These are phyloP conservation scores for Urostyla sp. DNA, from an alignment of 73 alveolate genomes.

Conservation along the genomic window DNA sequence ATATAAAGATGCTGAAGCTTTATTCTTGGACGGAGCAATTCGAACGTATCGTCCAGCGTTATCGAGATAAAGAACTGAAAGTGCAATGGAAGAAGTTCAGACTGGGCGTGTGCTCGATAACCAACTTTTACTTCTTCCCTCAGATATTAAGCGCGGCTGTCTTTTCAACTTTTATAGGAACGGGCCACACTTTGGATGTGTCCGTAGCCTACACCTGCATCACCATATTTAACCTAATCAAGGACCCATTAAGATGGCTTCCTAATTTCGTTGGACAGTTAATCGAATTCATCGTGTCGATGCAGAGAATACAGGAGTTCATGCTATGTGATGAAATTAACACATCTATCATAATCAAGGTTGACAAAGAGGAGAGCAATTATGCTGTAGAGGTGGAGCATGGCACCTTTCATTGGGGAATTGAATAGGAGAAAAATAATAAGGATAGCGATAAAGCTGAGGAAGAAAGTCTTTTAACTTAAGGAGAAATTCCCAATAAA, in stretches of 20 bases:
- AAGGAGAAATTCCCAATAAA: constrained; percentile 28
- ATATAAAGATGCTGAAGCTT: constrained; percentile 63
- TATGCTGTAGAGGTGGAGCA: constrained; percentile 67
- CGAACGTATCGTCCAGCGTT: constrained; percentile 20
- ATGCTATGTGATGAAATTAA: constrained; percentile 76
- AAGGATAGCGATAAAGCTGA: constrained; percentile 12
- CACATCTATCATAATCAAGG: constrained; percentile 45
- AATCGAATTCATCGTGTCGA: constrained; percentile 77
- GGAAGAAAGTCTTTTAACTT: background rate
- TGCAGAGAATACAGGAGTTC: constrained; percentile 84
- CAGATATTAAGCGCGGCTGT: constrained; percentile 36
- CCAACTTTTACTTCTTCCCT: constrained; percentile 51
- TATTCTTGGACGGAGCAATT: constrained; percentile 69
- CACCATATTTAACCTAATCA: constrained; percentile 28
- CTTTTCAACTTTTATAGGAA: constrained; percentile 42
- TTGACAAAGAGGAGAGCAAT: constrained; percentile 59
- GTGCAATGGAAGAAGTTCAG: constrained; percentile 25
- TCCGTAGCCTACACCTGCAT: constrained; percentile 26
- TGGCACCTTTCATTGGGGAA: constrained; percentile 84
- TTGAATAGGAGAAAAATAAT: constrained; percentile 65
- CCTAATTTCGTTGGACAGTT: constrained; percentile 80
- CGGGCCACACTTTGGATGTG: constrained; percentile 12
- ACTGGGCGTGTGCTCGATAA: constrained; percentile 2
- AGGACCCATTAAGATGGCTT: constrained; percentile 80
- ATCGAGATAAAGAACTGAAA: constrained; percentile 43